Evolutionary conservation across 2,329 filamentous ascomycete species (phyloP).

Genomic region (Didymella pomorum): DNA sequence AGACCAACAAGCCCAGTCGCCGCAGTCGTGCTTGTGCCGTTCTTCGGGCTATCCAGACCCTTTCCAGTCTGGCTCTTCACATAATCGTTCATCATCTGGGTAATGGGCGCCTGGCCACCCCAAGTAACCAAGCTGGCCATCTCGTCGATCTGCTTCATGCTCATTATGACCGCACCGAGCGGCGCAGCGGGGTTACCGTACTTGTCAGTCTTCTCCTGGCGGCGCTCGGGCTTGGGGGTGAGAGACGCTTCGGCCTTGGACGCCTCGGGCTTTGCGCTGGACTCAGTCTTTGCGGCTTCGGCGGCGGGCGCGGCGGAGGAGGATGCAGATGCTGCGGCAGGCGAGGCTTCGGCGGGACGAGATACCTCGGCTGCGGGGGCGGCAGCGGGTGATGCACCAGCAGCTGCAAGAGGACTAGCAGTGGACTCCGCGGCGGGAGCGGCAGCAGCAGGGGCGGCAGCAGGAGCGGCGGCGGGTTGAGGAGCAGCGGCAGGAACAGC

Average conservation of each 20-base stretch:
- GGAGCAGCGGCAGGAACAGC: conserved; percentile 18
- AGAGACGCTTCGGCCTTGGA: conserved; percentile 18
- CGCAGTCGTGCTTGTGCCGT: conserved; percentile 10
- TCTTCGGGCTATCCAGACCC: conserved; percentile 15
- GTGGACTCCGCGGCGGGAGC: conserved; percentile 9
- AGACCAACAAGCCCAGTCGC: not conserved
- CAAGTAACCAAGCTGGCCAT: conserved; percentile 41
- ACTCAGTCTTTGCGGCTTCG: conserved; percentile 18
- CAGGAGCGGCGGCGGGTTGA: conserved; percentile 14
- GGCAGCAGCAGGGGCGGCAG: not conserved
- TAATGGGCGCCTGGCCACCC: conserved; percentile 43
- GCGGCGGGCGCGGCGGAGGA: conserved; percentile 3
- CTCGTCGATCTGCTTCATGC: conserved; percentile 45
- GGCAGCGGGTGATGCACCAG: not conserved
- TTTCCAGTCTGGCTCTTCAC: conserved; percentile 39
- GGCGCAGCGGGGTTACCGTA: conserved; percentile 31
- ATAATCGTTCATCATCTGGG: conserved; percentile 48
- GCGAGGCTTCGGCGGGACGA: conserved; percentile 11
- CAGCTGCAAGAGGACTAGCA: not conserved
- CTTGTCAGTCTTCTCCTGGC: conserved; percentile 32
- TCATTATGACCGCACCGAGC: conserved; percentile 41
- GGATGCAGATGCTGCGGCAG: not conserved
- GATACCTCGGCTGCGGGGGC: conserved; percentile 13
- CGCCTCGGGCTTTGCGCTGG: conserved; percentile 18
- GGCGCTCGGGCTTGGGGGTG: conserved; percentile 30